Evolutionary conservation across 23 red algal species (phyloP).

Genomic region (Agarophyton chilense): DNA sequence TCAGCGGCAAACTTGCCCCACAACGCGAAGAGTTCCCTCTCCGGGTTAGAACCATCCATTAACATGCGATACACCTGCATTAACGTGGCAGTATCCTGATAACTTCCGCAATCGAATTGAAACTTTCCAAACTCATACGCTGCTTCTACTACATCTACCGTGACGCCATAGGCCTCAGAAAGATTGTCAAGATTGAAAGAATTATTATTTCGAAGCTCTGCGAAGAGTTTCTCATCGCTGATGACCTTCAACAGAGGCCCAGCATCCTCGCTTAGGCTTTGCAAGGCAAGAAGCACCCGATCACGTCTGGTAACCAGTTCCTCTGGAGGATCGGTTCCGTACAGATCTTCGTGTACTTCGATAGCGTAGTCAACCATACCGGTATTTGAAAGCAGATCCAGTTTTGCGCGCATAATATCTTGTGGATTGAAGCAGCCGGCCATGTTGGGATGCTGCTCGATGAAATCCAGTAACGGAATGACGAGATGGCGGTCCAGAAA

Average conservation of each 20-base stretch:
- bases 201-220: constrained; percentile 53
- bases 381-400: constrained; percentile 85
- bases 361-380: constrained; percentile 98
- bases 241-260: constrained; percentile 72
- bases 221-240: constrained; percentile 57
- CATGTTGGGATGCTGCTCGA: constrained; percentile 51
- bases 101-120: constrained; percentile 97
- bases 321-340: constrained; percentile 65
- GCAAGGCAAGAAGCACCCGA: constrained; percentile 81
- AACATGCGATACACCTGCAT: constrained; percentile 84
- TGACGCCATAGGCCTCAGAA: constrained; percentile 54
- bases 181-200: constrained; percentile 68
- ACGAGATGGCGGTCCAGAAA: constrained; percentile 95
- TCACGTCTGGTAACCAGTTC: constrained; percentile 77
- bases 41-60: constrained; percentile 57
- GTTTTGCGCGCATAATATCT: constrained; percentile 77
- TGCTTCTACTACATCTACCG: constrained; percentile 78
- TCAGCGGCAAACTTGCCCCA: constrained; percentile 94
- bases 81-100: constrained; percentile 76
- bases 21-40: constrained; percentile 80
- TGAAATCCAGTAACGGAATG: constrained; percentile 86
- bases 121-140: constrained; percentile 94
- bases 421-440: constrained; percentile 45
- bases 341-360: constrained; percentile 78
- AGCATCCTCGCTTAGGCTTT: constrained; percentile 74